These are phyloP conservation scores for Fraxinus americana DNA, from an alignment of 257 asterid species.

Conservation along the genomic window DNA sequence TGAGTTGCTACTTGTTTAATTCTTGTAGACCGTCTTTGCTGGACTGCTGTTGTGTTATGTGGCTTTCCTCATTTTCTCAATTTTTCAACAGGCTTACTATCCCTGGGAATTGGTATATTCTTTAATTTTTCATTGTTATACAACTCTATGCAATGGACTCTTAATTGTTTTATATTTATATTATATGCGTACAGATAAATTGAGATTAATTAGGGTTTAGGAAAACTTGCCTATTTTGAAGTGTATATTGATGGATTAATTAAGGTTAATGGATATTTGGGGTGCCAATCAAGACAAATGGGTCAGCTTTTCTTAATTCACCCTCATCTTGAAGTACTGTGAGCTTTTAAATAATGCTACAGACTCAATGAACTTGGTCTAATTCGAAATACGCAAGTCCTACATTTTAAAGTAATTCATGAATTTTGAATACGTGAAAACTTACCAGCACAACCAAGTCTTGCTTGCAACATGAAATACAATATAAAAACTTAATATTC, in stretches of 20 bases:
- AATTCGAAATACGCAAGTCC: background rate
- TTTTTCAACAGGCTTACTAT: slow-evolving; percentile 69
- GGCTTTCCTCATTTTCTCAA: slow-evolving; percentile 67
- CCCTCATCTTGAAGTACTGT: background rate
- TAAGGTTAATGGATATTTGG: background rate
- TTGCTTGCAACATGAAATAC: background rate
- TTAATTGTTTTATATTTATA: background rate
- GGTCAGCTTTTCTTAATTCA: background rate
- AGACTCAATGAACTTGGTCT: background rate
- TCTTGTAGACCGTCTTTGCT: slow-evolving; percentile 60
- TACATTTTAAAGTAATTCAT: background rate
- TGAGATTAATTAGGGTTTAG: background rate
- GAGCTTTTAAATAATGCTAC: background rate
- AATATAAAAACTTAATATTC: background rate
- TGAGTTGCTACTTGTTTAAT: background rate
- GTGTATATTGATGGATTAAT: background rate
- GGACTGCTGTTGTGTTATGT: slow-evolving; percentile 62
- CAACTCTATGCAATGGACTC: background rate
- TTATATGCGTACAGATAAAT: background rate
- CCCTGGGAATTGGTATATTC: slow-evolving; percentile 89
- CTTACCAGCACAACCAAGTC: background rate
- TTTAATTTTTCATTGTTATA: background rate
- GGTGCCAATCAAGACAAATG: background rate
- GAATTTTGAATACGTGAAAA: background rate
- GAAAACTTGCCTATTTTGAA: background rate